Conservation (phyloP, 371 early-diverging fungal genomes). For the Rhizopus arrhizus region DNA sequence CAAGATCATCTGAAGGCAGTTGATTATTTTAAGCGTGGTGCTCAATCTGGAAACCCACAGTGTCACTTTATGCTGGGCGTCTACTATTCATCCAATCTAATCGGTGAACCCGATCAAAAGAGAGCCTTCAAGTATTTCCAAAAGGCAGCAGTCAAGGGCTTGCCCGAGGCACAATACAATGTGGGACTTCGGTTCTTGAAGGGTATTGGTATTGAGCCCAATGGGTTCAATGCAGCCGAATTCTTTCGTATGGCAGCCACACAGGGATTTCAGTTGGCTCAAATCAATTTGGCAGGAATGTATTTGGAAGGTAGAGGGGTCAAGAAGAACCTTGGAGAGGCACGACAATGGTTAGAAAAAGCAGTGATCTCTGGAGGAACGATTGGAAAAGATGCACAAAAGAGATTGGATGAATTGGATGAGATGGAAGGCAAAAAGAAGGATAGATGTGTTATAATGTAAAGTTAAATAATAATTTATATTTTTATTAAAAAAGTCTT, state of each 20-base stretch:
- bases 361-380: constrained; percentile 38
- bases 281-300: constrained; percentile 50
- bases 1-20: constrained; percentile 51
- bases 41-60: constrained; percentile 38
- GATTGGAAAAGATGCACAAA: constrained; percentile 51
- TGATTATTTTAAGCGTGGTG: constrained; percentile 45
- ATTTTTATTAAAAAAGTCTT: too few species aligned
- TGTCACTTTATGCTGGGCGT: constrained; percentile 56
- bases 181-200: constrained; percentile 45
- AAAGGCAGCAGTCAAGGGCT: constrained; percentile 51
- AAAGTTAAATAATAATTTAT: constrained; percentile 3
- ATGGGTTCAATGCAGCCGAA: constrained; percentile 48
- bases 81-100: constrained; percentile 39
- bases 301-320: constrained; percentile 51
- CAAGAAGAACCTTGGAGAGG: constrained; percentile 36
- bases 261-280: constrained; percentile 50
- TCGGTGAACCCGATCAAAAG: constrained; percentile 38
- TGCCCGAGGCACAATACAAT: constrained; percentile 56
- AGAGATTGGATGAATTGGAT: constrained; percentile 34
- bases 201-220: constrained; percentile 45
- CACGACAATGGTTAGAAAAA: constrained; percentile 34
- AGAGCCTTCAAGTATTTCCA: constrained; percentile 54
- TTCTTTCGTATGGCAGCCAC: constrained; percentile 51
- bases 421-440: constrained; percentile 22
- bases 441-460: constrained; percentile 45